Evolutionary conservation across 306 rosid genomes (phyloP).

Genomic region (Astragalus glycyphyllos): DNA sequence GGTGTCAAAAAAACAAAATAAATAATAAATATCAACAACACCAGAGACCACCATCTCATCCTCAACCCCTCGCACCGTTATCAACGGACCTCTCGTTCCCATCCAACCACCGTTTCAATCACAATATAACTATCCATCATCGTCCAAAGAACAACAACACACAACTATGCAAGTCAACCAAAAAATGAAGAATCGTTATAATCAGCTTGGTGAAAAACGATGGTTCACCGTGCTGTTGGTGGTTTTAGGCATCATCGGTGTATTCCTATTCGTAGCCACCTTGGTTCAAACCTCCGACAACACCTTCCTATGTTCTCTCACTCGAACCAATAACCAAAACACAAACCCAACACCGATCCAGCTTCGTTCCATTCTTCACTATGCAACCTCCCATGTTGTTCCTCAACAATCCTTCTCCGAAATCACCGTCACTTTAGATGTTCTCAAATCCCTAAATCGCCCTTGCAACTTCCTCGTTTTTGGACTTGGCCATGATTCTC

Average conservation of each 20-base stretch:
- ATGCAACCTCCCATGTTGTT: conserved; percentile 65
- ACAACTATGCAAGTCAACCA: conserved; percentile 27
- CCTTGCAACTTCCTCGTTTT: conserved; percentile 77
- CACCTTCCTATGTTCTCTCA: conserved; percentile 51
- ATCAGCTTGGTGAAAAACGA: not conserved
- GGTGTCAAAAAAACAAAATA: no score
- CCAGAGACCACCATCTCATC: not conserved
- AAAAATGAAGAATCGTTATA: conserved; percentile 46
- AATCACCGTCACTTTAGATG: conserved; percentile 61
- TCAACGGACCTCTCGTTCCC: not conserved
- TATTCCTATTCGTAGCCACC: conserved; percentile 46
- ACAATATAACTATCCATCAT: not conserved
- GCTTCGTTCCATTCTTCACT: conserved; percentile 69
- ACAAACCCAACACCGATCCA: conserved; percentile 39
- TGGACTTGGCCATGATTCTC: conserved; percentile 83
- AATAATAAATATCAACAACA: no score
- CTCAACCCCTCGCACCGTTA: not conserved
- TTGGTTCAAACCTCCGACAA: conserved; percentile 46
- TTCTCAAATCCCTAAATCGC: conserved; percentile 55
- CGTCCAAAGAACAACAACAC: no score
- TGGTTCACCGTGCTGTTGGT: conserved; percentile 24
- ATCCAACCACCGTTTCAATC: not conserved
- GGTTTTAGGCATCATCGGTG: conserved; percentile 51
- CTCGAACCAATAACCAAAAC: not conserved
- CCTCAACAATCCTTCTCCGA: conserved; percentile 73